Evolutionary conservation across 257 asterid species (phyloP), one percentile per base, ranked within the genome.

Genomic region (Nemophila menziesii): DNA sequence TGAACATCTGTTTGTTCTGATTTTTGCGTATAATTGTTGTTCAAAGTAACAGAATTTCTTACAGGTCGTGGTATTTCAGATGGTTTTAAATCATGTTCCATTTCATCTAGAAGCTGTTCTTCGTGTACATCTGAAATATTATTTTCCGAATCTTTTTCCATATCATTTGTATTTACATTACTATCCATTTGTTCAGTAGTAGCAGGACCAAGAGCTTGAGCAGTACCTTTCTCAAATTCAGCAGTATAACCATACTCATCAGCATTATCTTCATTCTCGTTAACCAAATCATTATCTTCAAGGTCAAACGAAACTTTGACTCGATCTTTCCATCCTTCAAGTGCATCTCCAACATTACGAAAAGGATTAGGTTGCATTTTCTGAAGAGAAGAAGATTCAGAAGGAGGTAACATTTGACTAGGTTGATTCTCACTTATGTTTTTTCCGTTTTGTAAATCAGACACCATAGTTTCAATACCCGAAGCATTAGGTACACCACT

Each of bases 191-290:
- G 98, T 15, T 85, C 98, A 19, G 79, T 69, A 4, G 89, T 81
- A 33, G 98, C 98, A 2, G 94, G 98, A 18, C 98, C 98, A 38
- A 90, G 86, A 12, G 98, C 94, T 68, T 90, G 98, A 39, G 93
- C 78, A 8, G 94, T 68, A 44, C 98, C 94, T 49, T 78, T 75
- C 64, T 81, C 69, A 40, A 81, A 79, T 53, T 81, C 89, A 27
- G 92, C 87, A 29, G 94, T 72, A 75, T 72, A 90, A 13, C 92
- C 93, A 59, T 78, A 90, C 61, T 85, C 98, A 51, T 71, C 70
- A 9, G 92, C n/a, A n/a, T n/a, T n/a, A n/a, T n/a, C n/a, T n/a
- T n/a, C 89, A 64, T 75, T 59, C 46, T 76, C 87, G 42, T 86
- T 83, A 64, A 57, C 61, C 70, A 74, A 9, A 62, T 74, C 86